Evolutionary conservation across 2,329 filamentous ascomycete genomes (phyloP), one percentile per base, ranked within the genome.

Genomic region (Ilyonectria robusta): DNA sequence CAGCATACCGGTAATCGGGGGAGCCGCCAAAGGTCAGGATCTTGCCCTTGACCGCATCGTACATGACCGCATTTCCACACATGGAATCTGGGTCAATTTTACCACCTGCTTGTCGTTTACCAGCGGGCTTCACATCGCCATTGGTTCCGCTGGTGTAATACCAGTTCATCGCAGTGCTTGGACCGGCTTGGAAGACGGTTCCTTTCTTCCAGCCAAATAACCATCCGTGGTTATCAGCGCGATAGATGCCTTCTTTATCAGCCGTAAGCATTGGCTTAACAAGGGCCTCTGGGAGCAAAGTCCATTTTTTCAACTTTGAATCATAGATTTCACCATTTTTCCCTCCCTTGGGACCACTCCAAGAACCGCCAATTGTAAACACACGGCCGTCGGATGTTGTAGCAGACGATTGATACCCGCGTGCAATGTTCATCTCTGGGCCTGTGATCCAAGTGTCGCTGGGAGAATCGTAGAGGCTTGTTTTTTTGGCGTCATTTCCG

Each of bases 51-150:
- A 87, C 83, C 31, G 87, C 86, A 70, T 90, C 87, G 69, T 85
- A 90, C 87, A 90, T 89, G 67, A 87, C 82, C 6, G 84, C 83
- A 54, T 83, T 84, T 13, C 87, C 88, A 64, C 82, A 84, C 88
- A 90, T 90, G 3, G 86, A 82, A 11, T 81, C 75, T 33, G 84
- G 82, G 8, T 80, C 79, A 23, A 76, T 79, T 5, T 86, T 70
- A 0, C 71, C 62, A 79, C 67, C 78, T 0, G 10, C 74, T 68
- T 3, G 70, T 69, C 17, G 81, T 72, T 17, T 75, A 74, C 70
- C 70, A 0, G 70, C 70, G 0, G 70, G 17, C 33, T 71, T 72
- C 0, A 53, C 37, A 21, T 33, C 21, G 76, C 84, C 7, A 37
- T 37, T 37, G 0, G 19, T 46, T 1, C 66, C 68, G 0, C 68